Evolutionary conservation across 1,284 basidiomycete genomes (phyloP), one percentile per base, ranked within the genome.

Genomic region (Cryptococcus sp.): DNA sequence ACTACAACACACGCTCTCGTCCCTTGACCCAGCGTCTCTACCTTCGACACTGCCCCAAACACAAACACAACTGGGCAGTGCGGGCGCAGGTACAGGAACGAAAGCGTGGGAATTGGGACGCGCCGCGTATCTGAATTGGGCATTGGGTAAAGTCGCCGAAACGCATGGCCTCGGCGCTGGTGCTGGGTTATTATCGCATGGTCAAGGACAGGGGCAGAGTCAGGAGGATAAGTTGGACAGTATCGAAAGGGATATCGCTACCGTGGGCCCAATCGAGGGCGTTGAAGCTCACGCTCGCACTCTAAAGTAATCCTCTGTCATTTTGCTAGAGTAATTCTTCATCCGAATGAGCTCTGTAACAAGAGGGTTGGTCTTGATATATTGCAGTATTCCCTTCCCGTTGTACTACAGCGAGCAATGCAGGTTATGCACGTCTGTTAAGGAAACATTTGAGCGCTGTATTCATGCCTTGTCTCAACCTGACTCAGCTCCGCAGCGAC

Each of bases 101-200:
- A 70, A 72, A 54, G 73, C 74, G 5, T 78, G 75, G 73, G 76
- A 78, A 57, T 52, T 77, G 41, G 76, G 76, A n/a, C 55, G 78
- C 25, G 68, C 74, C 43, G 76, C 76, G 10, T 78, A 78, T 56
- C 65, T 78, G 13, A 72, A 73, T 52, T 78, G 78, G 76, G 76
- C 76, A 8, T 59, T 73, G 3, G 66, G 65, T 10, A 68, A 68
- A 53, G 58, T 72, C 29, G 56, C 73, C 1, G 16, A 54, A 15
- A 2, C 43, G 10, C n/a, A 16, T 13, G 37, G 25, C 17, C 20
- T 39, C 8, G 34, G 15, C 22, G 29, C 11, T 19, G 39, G 52
- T 20, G 22, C 45, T 38, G 50, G 19, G 52, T 38, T 15, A 23
- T 44, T 23, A 34, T 23, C 38, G 62, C 41, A 16, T 17, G 13